A percentile compares a stretch with the other conserved stretches of the same genome.
These are phyloP conservation scores for Tetragonia tetragonoides DNA, from an alignment of 148 eudicot species.

Conservation along the genomic window DNA sequence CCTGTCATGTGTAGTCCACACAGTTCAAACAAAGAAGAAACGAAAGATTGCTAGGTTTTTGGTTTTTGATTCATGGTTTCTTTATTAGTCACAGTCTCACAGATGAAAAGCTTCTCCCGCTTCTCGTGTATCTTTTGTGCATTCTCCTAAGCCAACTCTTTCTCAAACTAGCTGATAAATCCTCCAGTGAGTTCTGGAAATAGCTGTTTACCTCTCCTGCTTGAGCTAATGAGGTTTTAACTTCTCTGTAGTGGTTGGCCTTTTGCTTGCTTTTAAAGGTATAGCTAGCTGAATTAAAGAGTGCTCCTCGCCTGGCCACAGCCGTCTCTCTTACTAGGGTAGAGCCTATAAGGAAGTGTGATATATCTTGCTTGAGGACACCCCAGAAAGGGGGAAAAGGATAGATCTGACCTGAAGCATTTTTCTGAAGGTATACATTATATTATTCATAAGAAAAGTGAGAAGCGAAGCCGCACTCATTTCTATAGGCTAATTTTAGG, in stretches of 20 bases:
- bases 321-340: not conserved
- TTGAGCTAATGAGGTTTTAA: too few species aligned
- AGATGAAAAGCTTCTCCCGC: too few species aligned
- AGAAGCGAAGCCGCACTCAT: not conserved
- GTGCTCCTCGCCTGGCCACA: not conserved
- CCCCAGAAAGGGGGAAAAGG: not conserved
- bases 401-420: not conserved
- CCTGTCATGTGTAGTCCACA: too few species aligned
- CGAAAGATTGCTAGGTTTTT: too few species aligned
- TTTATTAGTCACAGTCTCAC: too few species aligned
- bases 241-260: not conserved
- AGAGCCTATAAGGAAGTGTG: not conserved
- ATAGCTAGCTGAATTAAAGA: not conserved
- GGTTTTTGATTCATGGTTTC: too few species aligned
- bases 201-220: too few species aligned
- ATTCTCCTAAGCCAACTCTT: too few species aligned
- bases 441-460: not conserved
- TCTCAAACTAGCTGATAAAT: too few species aligned
- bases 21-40: too few species aligned
- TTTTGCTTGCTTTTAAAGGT: not conserved
- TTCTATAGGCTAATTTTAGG: not conserved
- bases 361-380: not conserved
- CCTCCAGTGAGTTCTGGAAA: too few species aligned
- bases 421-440: not conserved
- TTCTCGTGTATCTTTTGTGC: too few species aligned